Evolutionary conservation across 2,329 filamentous ascomycete genomes (phyloP).

Genomic region (Ophiostoma tasmaniense): DNA sequence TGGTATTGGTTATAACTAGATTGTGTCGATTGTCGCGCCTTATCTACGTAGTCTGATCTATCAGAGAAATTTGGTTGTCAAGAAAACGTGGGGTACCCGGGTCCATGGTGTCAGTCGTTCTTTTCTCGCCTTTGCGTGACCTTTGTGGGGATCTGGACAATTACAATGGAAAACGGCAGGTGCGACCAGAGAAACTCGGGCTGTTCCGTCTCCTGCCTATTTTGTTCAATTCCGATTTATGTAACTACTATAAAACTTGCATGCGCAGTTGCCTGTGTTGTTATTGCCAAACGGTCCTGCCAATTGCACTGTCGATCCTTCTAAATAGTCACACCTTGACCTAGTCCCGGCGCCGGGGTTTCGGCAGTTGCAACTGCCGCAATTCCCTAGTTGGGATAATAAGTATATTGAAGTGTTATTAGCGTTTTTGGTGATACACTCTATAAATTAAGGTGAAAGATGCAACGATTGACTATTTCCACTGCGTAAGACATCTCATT

Average conservation of each 20-base stretch:
- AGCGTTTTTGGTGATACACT: too few relatives aligned
- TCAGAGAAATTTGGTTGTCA: not conserved
- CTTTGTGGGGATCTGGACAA: not conserved
- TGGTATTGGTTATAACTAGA: not conserved
- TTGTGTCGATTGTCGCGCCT: not conserved
- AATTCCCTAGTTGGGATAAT: not conserved
- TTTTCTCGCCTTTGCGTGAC: not conserved
- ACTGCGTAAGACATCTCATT: not conserved
- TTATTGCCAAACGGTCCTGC: not conserved
- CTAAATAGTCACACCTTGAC: not conserved
- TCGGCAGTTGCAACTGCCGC: constrained; percentile 17
- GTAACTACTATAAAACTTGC: too few relatives aligned
- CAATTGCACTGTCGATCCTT: not conserved
- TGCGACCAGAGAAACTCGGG: not conserved
- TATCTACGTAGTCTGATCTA: not conserved
- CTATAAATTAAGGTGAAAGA: not conserved
- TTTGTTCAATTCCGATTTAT: not conserved
- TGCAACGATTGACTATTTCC: not conserved
- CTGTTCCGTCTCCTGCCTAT: not conserved
- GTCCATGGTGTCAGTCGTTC: not conserved
- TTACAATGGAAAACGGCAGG: not conserved
- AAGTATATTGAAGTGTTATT: not conserved
- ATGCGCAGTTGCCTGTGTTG: not conserved
- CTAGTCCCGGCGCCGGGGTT: constrained; percentile 2
- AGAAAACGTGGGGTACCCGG: not conserved